Percentiles rank a stretch among this genome's conserved stretches.
Evolutionary conservation across 257 asterid species (phyloP).

Genomic region (Fraxinus cuspidata): DNA sequence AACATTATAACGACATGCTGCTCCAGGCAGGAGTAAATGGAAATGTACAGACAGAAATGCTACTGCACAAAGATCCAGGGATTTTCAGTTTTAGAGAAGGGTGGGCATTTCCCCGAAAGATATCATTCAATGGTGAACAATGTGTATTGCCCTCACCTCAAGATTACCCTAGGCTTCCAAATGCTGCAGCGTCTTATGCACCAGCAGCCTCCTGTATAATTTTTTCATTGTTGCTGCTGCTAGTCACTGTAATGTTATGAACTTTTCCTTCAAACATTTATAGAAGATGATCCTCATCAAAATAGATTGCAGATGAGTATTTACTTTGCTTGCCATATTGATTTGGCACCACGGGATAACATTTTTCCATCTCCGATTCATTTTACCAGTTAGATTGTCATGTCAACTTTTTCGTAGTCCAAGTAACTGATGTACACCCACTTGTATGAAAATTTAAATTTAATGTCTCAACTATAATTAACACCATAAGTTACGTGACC

Average conservation of each 20-base stretch:
- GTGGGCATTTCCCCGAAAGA: slow-evolving; percentile 79
- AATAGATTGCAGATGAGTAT: not conserved
- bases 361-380: not conserved
- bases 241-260: slow-evolving; percentile 23
- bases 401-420: too few relatives aligned
- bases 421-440: too few relatives aligned
- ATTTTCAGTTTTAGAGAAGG: slow-evolving; percentile 62
- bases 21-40: slow-evolving; percentile 64
- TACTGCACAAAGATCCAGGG: slow-evolving; percentile 51
- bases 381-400: too few relatives aligned
- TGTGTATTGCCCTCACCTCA: slow-evolving; percentile 76
- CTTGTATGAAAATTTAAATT: too few relatives aligned
- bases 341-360: too few relatives aligned
- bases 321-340: not conserved
- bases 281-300: not conserved
- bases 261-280: not conserved
- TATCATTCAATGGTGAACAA: slow-evolving; percentile 67
- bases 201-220: not conserved
- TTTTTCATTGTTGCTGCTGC: slow-evolving; percentile 20
- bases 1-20: slow-evolving; percentile 69
- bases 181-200: slow-evolving; percentile 26
- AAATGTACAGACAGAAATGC: slow-evolving; percentile 73
- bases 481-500: too few relatives aligned
- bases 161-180: slow-evolving; percentile 64
- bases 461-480: too few relatives aligned